phyloP scores from a whole-genome alignment of 106 monocot species.

The Dendrobium officinale region DNA sequence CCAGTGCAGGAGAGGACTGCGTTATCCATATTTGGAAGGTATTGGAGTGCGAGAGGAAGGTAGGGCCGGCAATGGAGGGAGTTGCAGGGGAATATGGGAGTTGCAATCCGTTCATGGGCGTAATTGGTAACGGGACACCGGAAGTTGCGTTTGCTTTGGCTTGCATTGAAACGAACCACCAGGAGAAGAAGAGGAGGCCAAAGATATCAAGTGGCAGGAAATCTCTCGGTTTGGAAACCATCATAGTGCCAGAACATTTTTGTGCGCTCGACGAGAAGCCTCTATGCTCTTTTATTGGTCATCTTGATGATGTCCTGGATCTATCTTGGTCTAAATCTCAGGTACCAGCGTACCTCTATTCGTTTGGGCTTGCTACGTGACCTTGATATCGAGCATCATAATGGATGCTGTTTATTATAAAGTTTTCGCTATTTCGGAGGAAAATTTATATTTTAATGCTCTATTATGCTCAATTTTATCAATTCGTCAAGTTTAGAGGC shows the following conservation, averaged over 20 bases:
- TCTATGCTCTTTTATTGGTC: conserved; percentile 59
- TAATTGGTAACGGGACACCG: conserved; percentile 31
- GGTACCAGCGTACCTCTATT: conserved; percentile 48
- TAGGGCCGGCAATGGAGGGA: conserved; percentile 26
- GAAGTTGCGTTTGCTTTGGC: conserved; percentile 28
- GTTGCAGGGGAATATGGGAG: conserved; percentile 27
- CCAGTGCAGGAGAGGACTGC: conserved; percentile 63
- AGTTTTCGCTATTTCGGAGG: background rate
- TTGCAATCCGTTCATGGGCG: conserved; percentile 22
- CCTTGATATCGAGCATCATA: background rate
- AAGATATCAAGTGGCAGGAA: conserved; percentile 44
- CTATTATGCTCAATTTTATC: background rate
- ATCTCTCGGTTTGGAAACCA: conserved; percentile 29
- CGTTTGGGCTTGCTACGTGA: background rate
- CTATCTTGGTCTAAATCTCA: conserved; percentile 92
- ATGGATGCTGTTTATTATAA: background rate
- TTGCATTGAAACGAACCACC: conserved; percentile 38
- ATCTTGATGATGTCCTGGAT: conserved; percentile 67
- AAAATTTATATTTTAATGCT: background rate
- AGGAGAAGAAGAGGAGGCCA: conserved; percentile 64
- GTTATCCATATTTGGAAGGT: conserved; percentile 58
- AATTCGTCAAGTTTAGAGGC: background rate
- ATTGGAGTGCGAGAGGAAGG: conserved; percentile 28
- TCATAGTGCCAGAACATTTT: conserved; percentile 54
- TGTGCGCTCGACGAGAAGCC: conserved; percentile 64